Percentiles rank a stretch among this genome's conserved stretches.
These are phyloP conservation scores for Baorangia bicolor DNA, from an alignment of 768 basidiomycete genomes.

Conservation along the genomic window DNA sequence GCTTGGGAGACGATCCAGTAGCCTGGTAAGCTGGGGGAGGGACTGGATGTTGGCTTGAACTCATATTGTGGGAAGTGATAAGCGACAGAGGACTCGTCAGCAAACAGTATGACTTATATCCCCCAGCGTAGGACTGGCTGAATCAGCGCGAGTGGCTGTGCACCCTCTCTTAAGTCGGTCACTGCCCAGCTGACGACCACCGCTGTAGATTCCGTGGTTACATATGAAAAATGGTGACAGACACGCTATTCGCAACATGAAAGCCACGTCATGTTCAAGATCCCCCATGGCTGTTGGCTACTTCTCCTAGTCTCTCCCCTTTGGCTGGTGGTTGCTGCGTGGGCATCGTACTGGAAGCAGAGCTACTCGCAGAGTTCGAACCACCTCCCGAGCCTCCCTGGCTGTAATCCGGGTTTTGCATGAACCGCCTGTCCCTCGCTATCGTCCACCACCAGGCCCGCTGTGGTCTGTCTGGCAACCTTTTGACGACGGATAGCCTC, in stretches of 20 bases:
- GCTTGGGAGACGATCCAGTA: slow-evolving; percentile 39
- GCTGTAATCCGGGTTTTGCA: slow-evolving; percentile 31
- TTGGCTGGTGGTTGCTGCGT: slow-evolving; percentile 11
- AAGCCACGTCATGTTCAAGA: background rate
- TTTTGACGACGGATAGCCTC: background rate
- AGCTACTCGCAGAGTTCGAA: slow-evolving; percentile 2
- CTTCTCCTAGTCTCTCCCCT: slow-evolving; percentile 2
- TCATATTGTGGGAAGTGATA: slow-evolving; percentile 46
- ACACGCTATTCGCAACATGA: background rate
- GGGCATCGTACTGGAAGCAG: slow-evolving; percentile 10
- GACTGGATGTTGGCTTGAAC: slow-evolving; percentile 50
- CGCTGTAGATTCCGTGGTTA: too few relatives aligned
- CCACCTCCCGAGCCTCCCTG: slow-evolving; percentile 6
- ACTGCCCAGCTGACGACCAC: too few relatives aligned
- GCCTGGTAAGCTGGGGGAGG: slow-evolving; percentile 59
- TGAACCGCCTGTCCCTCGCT: slow-evolving; percentile 16
- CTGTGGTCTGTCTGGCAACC: background rate
- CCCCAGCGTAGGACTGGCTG: slow-evolving; percentile 17
- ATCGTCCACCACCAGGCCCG: background rate
- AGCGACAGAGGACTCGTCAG: slow-evolving; percentile 15
- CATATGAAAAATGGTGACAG: slow-evolving; percentile 1
- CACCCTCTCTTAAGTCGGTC: slow-evolving; percentile 3
- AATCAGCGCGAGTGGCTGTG: slow-evolving; percentile 29
- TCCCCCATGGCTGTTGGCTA: slow-evolving; percentile 7
- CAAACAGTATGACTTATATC: slow-evolving; percentile 13